These are phyloP conservation scores for Stevia rebaudiana DNA, from an alignment of 140 eudicot species.

Conservation along the genomic window DNA sequence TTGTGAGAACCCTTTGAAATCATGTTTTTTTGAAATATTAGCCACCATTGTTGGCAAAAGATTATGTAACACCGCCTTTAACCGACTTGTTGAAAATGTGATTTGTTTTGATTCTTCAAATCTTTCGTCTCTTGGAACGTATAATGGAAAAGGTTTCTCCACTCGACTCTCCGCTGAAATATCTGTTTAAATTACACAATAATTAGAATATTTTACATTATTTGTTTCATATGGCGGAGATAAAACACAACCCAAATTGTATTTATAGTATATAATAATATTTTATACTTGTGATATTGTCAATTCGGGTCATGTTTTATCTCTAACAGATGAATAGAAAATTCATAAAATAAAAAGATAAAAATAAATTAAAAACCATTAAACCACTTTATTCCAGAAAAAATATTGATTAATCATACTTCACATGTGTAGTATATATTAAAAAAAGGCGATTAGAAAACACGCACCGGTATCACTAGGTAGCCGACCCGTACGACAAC, in stretches of 20 bases:
- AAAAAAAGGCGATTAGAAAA: no score
- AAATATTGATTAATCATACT: no score
- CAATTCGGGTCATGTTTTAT: neutral
- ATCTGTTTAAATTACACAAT: constrained; percentile 34
- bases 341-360: neutral
- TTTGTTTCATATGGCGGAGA: no score
- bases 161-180: constrained; percentile 66
- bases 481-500: constrained; percentile 88
- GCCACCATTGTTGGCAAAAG: constrained; percentile 75
- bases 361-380: neutral
- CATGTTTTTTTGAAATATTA: constrained; percentile 63
- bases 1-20: constrained; percentile 76
- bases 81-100: constrained; percentile 70
- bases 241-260: neutral
- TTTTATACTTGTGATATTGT: neutral
- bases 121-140: constrained; percentile 92
- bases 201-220: neutral
- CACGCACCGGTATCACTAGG: constrained; percentile 70
- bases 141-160: constrained; percentile 84
- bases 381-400: neutral
- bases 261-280: no score
- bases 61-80: constrained; percentile 83
- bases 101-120: constrained; percentile 78
- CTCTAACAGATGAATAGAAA: neutral
- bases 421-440: no score